Base-by-base conservation (phyloP, 495 filamentous ascomycete species). In the Daldinia decipiens region DNA sequence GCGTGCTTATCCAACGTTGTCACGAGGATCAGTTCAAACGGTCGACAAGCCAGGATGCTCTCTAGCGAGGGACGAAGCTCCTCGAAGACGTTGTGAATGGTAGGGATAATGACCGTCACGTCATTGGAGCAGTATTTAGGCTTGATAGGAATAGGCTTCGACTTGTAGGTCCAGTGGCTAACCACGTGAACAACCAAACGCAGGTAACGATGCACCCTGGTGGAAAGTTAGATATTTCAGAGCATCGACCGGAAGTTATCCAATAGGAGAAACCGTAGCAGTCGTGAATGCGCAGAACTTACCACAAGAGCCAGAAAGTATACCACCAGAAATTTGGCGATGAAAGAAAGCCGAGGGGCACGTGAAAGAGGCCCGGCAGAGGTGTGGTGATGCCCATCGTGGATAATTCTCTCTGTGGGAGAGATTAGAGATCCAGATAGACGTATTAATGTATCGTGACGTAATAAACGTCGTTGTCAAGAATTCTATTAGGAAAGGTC, bases 31-130 rank as follows among this genome's bases (percentile, higher is more conserved):
- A 88, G 76, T 71, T 87, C 85, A 31, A 70, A 78, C 8, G 85
- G 85, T 8, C 76, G 74, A 72, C 84, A 86, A 13, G 83, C 84
- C 21, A 88, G 67, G 51, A 88, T 87, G 74, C 85, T 88, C 71
- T 83, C 77, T 1, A 88, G 71, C 15, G 84, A 85, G 11, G 80
- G 76, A 38, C 79, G 80, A 27, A 88, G 80, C 45, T 88, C 84
- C 62, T 86, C 81, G 31, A 86, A 84, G 43, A 65, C 78, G 67
- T 87, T 85, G 47, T 84, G 78, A 27, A 87, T 78, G n/a, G 84
- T 86, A 1, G 86, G 86, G 26, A 88, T 74, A 50, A 88, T 82
- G 51, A 87, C 83, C 2, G 85, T 86, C 68, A 87, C 85, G 70
- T 88, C 83, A 17, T 73, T 58, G 17, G 80, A 73, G 12, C 54